phyloP scores from a whole-genome alignment of 805 yeast species.

The Candida ortonii region DNA sequence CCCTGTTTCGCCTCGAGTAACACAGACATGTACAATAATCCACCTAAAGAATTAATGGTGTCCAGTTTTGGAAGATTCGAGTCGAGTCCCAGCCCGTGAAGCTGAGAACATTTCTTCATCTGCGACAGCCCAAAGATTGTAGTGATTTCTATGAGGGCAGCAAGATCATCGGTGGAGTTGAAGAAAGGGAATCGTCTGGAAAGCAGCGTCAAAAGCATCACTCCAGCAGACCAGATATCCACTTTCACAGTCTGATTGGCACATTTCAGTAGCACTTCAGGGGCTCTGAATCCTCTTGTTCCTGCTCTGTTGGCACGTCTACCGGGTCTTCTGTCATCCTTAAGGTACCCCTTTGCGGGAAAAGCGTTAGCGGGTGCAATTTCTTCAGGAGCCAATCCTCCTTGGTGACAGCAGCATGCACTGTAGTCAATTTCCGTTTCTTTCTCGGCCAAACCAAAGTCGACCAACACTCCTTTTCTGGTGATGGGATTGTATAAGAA shows the following conservation, averaged over 20 bases:
- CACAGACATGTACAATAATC: constrained; percentile 44
- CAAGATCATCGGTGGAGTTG: constrained; percentile 90
- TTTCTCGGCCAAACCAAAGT: constrained; percentile 87
- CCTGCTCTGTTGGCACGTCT: constrained; percentile 97
- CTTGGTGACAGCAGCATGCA: constrained; percentile 56
- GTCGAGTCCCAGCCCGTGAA: constrained; percentile 89
- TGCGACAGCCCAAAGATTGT: constrained; percentile 72
- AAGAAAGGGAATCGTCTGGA: constrained; percentile 87
- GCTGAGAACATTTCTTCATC: constrained; percentile 70
- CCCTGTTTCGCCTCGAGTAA: constrained; percentile 45
- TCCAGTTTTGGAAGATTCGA: constrained; percentile 53
- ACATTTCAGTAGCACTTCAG: constrained; percentile 87
- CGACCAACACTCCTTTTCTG: constrained; percentile 79
- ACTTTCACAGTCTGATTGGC: constrained; percentile 76
- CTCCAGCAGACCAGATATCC: constrained; percentile 93
- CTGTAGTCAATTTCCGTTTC: constrained; percentile 34
- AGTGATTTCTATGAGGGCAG: constrained; percentile 83
- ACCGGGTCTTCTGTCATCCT: constrained; percentile 83
- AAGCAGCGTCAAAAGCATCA: constrained; percentile 74
- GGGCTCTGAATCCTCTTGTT: constrained; percentile 92
- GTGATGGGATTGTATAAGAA: constrained; percentile 65
- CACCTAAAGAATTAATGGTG: constrained; percentile 37
- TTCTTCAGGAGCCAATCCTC: constrained; percentile 32
- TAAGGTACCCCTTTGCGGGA: constrained; percentile 65
- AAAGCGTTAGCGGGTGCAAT: constrained; percentile 37